Evolutionary conservation across 2,329 filamentous ascomycete species (phyloP).

Genomic region (Aspergillus piperis): DNA sequence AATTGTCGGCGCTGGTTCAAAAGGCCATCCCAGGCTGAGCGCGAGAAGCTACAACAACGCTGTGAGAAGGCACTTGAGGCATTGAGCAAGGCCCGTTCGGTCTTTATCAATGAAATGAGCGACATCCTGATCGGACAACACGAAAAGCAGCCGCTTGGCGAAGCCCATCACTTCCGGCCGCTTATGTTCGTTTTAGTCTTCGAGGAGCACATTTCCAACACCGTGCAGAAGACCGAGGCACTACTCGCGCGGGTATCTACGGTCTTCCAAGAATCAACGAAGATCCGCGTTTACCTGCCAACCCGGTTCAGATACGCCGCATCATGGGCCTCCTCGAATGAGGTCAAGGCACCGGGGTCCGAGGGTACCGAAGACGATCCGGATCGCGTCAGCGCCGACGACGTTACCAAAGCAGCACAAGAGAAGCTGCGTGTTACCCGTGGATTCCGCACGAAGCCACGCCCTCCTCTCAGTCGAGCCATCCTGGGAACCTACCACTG

Average conservation of each 20-base stretch:
- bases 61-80: constrained; percentile 23
- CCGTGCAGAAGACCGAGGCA: constrained; percentile 9
- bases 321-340: constrained; percentile 41
- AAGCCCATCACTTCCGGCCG: constrained; percentile 36
- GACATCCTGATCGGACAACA: constrained; percentile 38
- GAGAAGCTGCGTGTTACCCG: constrained; percentile 42
- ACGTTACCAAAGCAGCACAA: constrained; percentile 39
- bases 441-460: constrained; percentile 29
- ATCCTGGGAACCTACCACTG: constrained; percentile 41
- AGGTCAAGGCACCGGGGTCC: constrained; percentile 25
- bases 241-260: constrained; percentile 42
- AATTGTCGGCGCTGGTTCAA: constrained; percentile 34
- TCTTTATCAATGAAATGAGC: constrained; percentile 39
- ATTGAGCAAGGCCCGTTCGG: constrained; percentile 28
- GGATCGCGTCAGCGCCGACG: constrained; percentile 23
- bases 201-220: constrained; percentile 45
- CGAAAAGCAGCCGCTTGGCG: constrained; percentile 17
- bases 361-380: constrained; percentile 27
- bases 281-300: constrained; percentile 47
- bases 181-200: constrained; percentile 51
- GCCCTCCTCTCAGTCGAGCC: constrained; percentile 30
- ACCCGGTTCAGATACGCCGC: constrained; percentile 42
- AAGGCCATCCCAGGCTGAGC: constrained; percentile 22
- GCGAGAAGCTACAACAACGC: constrained; percentile 23
- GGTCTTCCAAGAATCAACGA: constrained; percentile 40